These are phyloP conservation scores for Flaveria sonorensis DNA, from an alignment of 129 eudicot genomes.

Conservation along the genomic window DNA sequence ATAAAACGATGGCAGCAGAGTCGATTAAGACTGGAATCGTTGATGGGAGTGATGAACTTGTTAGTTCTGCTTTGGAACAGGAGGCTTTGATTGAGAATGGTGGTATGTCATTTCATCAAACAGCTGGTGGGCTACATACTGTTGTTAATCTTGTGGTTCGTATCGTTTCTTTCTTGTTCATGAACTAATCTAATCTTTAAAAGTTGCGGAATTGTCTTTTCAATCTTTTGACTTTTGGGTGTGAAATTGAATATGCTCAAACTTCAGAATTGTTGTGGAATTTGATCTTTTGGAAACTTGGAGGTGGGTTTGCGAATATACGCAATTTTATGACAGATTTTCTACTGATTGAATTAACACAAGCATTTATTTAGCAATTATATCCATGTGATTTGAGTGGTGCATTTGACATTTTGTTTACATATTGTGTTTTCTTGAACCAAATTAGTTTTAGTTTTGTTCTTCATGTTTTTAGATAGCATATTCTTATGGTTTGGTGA, in stretches of 20 bases:
- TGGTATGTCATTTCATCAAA: conserved; percentile 27
- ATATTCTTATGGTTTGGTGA: conserved; percentile 13
- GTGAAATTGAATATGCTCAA: too few relatives aligned
- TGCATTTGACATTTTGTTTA: too few relatives aligned
- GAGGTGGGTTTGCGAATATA: too few relatives aligned
- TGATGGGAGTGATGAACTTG: conserved; percentile 17
- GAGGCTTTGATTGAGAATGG: conserved; percentile 41
- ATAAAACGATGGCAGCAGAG: conserved; percentile 18
- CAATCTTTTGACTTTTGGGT: neutral
- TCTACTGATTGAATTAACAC: too few relatives aligned
- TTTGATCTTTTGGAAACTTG: too few relatives aligned
- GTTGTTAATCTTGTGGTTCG: conserved; percentile 59
- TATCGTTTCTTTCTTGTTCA: neutral
- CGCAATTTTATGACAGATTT: too few relatives aligned
- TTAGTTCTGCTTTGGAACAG: conserved; percentile 44
- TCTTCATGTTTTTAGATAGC: neutral
- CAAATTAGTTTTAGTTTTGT: too few relatives aligned
- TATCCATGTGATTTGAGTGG: too few relatives aligned
- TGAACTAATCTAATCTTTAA: too few relatives aligned
- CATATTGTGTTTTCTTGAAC: too few relatives aligned
- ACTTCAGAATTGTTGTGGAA: too few relatives aligned
- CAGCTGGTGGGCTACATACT: conserved; percentile 45
- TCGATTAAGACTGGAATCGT: conserved; percentile 25
- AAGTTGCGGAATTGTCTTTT: neutral
- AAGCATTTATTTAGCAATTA: too few relatives aligned